These are phyloP conservation scores for Fusarium floridanum DNA, from an alignment of 2,329 filamentous ascomycete genomes.

Conservation along the genomic window DNA sequence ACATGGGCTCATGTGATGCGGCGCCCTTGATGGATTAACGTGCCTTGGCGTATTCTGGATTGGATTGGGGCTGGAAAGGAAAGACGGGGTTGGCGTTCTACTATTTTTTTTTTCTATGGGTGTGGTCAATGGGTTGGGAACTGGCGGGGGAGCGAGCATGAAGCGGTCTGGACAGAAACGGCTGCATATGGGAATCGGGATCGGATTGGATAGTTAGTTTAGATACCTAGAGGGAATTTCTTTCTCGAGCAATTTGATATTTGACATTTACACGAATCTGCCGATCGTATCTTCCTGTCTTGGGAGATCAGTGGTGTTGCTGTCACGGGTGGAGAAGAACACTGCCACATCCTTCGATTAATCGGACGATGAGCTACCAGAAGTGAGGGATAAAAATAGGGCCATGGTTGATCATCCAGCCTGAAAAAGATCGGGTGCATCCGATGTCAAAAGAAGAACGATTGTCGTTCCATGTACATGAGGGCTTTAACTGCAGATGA, in stretches of 20 bases:
- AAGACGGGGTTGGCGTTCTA: constrained; percentile 23
- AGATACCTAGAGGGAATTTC: constrained; percentile 8
- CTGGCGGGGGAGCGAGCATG: constrained; percentile 22
- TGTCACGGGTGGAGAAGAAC: neutral
- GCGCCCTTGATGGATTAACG: constrained; percentile 2
- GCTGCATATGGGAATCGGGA: constrained; percentile 16
- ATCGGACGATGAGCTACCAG: neutral
- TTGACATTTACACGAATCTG: neutral
- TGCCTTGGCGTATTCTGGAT: constrained; percentile 9
- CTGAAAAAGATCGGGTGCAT: constrained; percentile 1
- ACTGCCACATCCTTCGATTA: neutral
- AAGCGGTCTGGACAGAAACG: constrained; percentile 28
- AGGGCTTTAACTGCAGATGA: neutral
- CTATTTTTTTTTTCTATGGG: constrained; percentile 14
- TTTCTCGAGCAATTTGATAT: constrained; percentile 1
- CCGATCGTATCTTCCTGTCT: neutral
- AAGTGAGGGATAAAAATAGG: neutral
- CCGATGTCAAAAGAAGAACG: neutral
- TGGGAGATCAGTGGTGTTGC: neutral
- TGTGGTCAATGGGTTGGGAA: constrained; percentile 22
- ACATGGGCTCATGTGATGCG: constrained; percentile 18
- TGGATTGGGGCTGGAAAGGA: neutral
- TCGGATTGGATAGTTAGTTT: constrained; percentile 1
- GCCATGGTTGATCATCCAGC: no score
- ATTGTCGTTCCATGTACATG: neutral